phyloP scores from a whole-genome alignment of 202 grass and related monocot species.

The Musa balbisiana region DNA sequence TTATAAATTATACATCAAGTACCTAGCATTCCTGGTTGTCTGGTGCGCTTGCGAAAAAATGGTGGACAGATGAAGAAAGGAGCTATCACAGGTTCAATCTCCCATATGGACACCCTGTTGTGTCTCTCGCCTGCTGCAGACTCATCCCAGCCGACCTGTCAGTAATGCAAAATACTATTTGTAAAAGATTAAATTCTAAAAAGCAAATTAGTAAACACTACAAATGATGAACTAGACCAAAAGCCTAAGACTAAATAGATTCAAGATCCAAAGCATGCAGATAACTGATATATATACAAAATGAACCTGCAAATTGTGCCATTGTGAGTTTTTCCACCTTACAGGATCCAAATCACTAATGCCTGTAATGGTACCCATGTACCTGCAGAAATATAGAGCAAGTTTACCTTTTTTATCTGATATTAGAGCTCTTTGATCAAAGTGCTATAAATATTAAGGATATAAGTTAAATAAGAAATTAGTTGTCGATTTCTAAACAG shows the following conservation, averaged over 20 bases:
- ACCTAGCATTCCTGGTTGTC: constrained; percentile 48
- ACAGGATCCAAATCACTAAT: constrained; percentile 85
- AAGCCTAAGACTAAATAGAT: not conserved
- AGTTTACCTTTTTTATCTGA: not conserved
- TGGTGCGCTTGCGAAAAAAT: constrained; percentile 79
- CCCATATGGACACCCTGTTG: constrained; percentile 89
- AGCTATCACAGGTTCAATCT: constrained; percentile 80
- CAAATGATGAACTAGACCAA: not conserved
- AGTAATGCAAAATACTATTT: constrained; percentile 9
- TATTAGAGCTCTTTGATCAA: not conserved
- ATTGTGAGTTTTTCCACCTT: constrained; percentile 91
- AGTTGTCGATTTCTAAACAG: no score
- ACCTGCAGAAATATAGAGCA: constrained; percentile 36
- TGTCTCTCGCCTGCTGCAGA: constrained; percentile 67
- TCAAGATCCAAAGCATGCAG: not conserved
- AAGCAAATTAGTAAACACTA: constrained; percentile 2
- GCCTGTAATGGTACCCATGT: constrained; percentile 92
- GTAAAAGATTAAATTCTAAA: constrained; percentile 8
- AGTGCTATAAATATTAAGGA: no score
- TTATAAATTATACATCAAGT: not conserved
- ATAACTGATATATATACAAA: not conserved
- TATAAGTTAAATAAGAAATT: no score
- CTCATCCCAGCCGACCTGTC: constrained; percentile 97
- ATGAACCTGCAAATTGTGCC: constrained; percentile 82
- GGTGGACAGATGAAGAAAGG: constrained; percentile 94